phyloP scores from a whole-genome alignment of 2,329 filamentous ascomycete genomes.

The Xylaria hypoxylon region DNA sequence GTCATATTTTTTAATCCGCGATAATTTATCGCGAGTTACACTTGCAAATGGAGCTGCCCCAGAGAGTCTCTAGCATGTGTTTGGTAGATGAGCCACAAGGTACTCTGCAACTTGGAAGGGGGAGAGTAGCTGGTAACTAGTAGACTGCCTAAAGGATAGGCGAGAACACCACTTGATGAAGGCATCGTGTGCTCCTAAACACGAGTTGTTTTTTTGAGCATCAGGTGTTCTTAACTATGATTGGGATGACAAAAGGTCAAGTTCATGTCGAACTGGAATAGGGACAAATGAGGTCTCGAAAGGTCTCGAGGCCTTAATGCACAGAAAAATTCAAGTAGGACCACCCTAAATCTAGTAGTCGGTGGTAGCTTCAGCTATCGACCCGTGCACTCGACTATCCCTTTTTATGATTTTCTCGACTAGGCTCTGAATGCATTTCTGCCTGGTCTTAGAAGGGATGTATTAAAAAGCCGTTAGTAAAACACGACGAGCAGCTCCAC shows the following conservation, averaged over 20 bases:
- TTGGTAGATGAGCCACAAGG: background rate
- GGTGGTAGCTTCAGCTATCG: background rate
- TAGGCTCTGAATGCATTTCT: background rate
- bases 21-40: background rate
- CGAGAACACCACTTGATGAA: background rate
- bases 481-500: background rate
- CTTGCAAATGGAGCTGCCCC: background rate
- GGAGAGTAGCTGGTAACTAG: background rate
- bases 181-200: background rate
- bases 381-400: slow-evolving; percentile 4
- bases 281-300: background rate
- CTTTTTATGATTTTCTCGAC: background rate
- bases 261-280: slow-evolving; percentile 9
- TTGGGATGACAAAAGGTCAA: background rate
- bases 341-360: background rate
- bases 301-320: background rate
- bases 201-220: slow-evolving; percentile 6
- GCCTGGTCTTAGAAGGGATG: no score
- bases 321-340: background rate
- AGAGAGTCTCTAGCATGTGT: background rate
- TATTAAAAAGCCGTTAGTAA: background rate
- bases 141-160: background rate
- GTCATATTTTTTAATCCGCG: background rate
- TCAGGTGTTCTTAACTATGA: background rate
- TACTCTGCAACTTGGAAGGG: background rate